Percentiles rank a stretch among this genome's conserved stretches.
Evolutionary conservation across 305 asterid species (phyloP).

Genomic region (Fraxinus baroniana): DNA sequence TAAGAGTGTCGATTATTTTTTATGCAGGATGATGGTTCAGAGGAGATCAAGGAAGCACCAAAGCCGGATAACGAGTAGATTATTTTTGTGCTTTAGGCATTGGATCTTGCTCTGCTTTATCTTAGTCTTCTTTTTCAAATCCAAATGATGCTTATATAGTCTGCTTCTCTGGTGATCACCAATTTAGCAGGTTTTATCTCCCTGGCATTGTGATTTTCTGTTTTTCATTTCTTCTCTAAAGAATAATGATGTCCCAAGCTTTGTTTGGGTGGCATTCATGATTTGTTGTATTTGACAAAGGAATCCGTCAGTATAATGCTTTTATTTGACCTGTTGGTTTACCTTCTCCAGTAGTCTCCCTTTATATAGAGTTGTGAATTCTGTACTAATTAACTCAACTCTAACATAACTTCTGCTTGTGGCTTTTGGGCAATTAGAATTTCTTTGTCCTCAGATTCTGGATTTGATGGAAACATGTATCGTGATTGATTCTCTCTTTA

Average conservation of each 20-base stretch:
- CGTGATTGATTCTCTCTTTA: not conserved
- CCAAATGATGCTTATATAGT: slow-evolving; percentile 19
- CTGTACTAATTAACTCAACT: not conserved
- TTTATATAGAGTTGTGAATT: not conserved
- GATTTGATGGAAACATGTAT: not conserved
- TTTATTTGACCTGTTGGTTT: not conserved
- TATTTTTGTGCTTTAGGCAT: slow-evolving; percentile 16
- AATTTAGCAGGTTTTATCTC: not conserved
- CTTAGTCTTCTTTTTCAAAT: slow-evolving; percentile 12
- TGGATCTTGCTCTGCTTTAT: slow-evolving; percentile 32
- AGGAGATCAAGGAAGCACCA: slow-evolving; percentile 63
- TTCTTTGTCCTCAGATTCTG: not conserved
- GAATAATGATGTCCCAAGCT: not conserved
- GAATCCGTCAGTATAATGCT: not conserved
- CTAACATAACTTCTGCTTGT: not conserved
- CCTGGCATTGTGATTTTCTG: not conserved
- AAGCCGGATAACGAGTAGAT: slow-evolving; percentile 56
- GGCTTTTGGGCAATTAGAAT: not conserved
- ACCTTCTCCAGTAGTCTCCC: not conserved
- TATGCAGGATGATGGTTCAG: slow-evolving; percentile 51
- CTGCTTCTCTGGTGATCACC: slow-evolving; percentile 18
- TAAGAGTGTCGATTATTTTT: not conserved
- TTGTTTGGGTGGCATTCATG: not conserved
- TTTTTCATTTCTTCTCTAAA: not conserved
- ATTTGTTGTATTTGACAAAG: not conserved